Conservation (phyloP, 164 flowering plant genomes). For the Pachysandra terminalis region DNA sequence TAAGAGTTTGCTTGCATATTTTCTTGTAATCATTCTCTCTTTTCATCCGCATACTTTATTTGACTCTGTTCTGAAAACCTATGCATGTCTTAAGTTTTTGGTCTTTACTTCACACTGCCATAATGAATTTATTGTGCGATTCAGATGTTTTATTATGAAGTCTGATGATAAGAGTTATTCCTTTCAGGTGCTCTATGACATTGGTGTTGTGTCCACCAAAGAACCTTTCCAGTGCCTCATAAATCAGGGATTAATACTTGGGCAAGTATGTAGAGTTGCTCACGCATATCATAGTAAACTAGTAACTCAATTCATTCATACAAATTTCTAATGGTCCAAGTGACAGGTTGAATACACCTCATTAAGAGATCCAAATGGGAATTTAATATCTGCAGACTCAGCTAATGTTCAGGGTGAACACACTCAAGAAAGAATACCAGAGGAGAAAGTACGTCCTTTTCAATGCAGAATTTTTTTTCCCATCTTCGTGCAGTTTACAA, state of each 20-base stretch:
- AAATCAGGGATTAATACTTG: slow-evolving; percentile 96
- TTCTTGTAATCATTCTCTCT: neutral
- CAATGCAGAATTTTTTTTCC: slow-evolving; percentile 5
- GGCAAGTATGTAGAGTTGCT: slow-evolving; percentile 64
- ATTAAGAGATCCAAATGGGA: slow-evolving; percentile 61
- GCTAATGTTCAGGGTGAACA: slow-evolving; percentile 30
- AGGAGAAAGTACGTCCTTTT: slow-evolving; percentile 58
- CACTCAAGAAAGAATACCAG: slow-evolving; percentile 61
- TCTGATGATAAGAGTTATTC: neutral
- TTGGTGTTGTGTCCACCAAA: slow-evolving; percentile 88
- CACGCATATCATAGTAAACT: neutral
- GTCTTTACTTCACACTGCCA: neutral
- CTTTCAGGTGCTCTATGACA: slow-evolving; percentile 91
- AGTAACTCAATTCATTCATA: slow-evolving; percentile 6
- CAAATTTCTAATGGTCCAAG: slow-evolving; percentile 22
- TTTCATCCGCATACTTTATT: neutral
- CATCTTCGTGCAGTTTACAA: slow-evolving; percentile 3
- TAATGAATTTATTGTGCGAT: neutral
- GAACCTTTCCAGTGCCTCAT: slow-evolving; percentile 98
- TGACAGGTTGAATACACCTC: slow-evolving; percentile 83
- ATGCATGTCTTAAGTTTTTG: neutral
- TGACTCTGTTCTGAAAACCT: neutral
- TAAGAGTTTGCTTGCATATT: too few relatives aligned
- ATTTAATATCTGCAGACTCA: slow-evolving; percentile 66
- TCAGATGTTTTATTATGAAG: neutral